phyloP scores from a whole-genome alignment of 2,329 filamentous ascomycete species.

The Penicillium sp. region DNA sequence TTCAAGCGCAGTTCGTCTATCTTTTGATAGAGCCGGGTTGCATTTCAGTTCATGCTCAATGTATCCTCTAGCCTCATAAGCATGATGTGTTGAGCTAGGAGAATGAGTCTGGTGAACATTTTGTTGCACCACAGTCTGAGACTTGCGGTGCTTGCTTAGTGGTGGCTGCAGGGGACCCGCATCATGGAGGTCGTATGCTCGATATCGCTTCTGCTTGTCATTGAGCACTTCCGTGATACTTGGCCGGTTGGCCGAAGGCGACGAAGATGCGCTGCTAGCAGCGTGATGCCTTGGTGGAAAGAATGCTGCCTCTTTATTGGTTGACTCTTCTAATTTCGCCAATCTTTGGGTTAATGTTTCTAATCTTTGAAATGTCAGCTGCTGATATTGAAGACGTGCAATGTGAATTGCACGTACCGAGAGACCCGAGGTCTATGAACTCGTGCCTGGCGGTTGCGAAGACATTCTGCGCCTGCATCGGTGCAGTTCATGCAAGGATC shows the following conservation, averaged over 20 bases:
- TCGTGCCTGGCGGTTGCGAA: slow-evolving; percentile 22
- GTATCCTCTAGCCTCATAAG: slow-evolving; percentile 22
- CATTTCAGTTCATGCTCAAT: slow-evolving; percentile 26
- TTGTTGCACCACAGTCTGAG: slow-evolving; percentile 7
- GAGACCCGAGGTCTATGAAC: slow-evolving; percentile 23
- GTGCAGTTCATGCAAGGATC: slow-evolving; percentile 48
- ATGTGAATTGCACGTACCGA: slow-evolving; percentile 9
- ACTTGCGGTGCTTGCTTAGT: slow-evolving; percentile 13
- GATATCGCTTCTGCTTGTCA: slow-evolving; percentile 7
- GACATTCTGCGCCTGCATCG: slow-evolving; percentile 40
- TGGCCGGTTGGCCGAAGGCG: slow-evolving; percentile 6
- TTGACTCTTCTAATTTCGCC: slow-evolving; percentile 20
- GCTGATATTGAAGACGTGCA: not conserved
- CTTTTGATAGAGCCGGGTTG: slow-evolving; percentile 22
- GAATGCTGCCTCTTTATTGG: not conserved
- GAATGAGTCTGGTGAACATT: slow-evolving; percentile 13
- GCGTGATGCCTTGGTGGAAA: slow-evolving; percentile 11
- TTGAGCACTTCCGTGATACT: not conserved
- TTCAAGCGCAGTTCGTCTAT: slow-evolving; percentile 20
- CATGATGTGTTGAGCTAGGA: slow-evolving; percentile 19
- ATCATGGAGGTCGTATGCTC: not conserved
- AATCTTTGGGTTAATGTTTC: slow-evolving; percentile 20
- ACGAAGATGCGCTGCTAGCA: slow-evolving; percentile 3
- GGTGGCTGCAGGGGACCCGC: not conserved
- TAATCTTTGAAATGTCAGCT: slow-evolving; percentile 12